Percentiles rank a stretch among this genome's conserved stretches.
Evolutionary conservation across 768 basidiomycete genomes (phyloP).

Genomic region (Tephrocybe rancida): DNA sequence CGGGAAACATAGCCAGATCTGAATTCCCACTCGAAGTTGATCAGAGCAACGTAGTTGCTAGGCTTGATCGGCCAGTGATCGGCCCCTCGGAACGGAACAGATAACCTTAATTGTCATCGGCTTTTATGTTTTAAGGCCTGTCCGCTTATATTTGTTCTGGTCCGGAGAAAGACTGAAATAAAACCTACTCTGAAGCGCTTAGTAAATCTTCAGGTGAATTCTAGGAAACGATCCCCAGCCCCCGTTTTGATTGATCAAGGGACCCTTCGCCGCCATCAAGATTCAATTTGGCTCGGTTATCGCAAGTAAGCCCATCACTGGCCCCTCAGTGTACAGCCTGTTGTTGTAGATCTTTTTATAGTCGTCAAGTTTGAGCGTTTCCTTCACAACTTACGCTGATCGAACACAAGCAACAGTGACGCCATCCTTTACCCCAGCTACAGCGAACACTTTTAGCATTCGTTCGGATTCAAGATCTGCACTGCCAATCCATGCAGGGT

Average conservation of each 20-base stretch:
- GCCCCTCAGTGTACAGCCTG: slow-evolving; percentile 33
- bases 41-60: too few relatives aligned
- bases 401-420: slow-evolving; percentile 19
- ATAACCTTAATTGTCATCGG: too few relatives aligned
- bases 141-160: too few relatives aligned
- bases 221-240: neutral
- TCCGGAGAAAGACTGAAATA: too few relatives aligned
- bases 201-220: neutral
- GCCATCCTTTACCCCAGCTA: slow-evolving; percentile 26
- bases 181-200: neutral
- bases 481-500: slow-evolving; percentile 44
- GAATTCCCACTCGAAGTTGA: too few relatives aligned
- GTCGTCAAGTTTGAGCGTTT: slow-evolving; percentile 20
- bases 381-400: slow-evolving; percentile 27
- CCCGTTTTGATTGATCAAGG: slow-evolving; percentile 10
- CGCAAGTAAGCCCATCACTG: slow-evolving; percentile 10
- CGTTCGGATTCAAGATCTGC: slow-evolving; percentile 29
- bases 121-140: too few relatives aligned
- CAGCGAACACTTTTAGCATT: slow-evolving; percentile 8
- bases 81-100: too few relatives aligned
- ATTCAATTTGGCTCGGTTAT: slow-evolving; percentile 14
- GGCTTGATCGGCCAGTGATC: too few relatives aligned
- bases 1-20: too few relatives aligned
- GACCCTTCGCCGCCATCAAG: slow-evolving; percentile 12
- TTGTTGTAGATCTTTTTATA: slow-evolving; percentile 22